These are phyloP conservation scores for Gentiana dahurica DNA, from an alignment of 257 asterid genomes.

Conservation along the genomic window DNA sequence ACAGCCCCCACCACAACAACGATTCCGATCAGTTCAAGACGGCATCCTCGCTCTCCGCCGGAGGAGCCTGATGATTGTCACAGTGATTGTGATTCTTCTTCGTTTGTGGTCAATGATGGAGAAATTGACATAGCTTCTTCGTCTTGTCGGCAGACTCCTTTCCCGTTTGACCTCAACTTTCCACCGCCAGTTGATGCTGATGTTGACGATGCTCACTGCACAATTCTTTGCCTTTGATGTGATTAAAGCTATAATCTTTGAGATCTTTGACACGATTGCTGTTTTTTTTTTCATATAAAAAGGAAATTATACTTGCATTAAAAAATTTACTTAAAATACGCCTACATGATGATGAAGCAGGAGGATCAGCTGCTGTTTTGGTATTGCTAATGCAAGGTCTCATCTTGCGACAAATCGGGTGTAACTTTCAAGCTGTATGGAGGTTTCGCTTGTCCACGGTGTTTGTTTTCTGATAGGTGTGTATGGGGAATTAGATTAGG, in stretches of 20 bases:
- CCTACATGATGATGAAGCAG: too few species aligned
- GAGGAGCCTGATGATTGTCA: constrained; percentile 47
- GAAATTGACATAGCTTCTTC: constrained; percentile 33
- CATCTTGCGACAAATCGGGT: too few species aligned
- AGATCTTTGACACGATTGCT: constrained; percentile 10
- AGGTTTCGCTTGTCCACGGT: constrained; percentile 5
- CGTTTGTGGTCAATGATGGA: constrained; percentile 36
- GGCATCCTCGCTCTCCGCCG: constrained; percentile 57
- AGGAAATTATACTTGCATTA: too few species aligned
- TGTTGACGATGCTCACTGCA: constrained; percentile 26
- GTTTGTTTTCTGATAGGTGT: constrained; percentile 9
- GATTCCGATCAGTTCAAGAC: constrained; percentile 31
- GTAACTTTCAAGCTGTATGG: too few species aligned
- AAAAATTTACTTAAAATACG: too few species aligned
- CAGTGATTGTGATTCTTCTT: constrained; percentile 47
- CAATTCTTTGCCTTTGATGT: constrained; percentile 30
- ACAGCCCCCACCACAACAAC: constrained; percentile 11
- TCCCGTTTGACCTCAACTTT: constrained; percentile 37
- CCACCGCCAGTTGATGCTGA: constrained; percentile 28
- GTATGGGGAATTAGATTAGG: constrained; percentile 8
- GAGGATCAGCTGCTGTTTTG: too few species aligned
- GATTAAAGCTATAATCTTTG: constrained; percentile 5
- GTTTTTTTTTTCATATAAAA: not conserved
- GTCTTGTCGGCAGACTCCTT: constrained; percentile 15
- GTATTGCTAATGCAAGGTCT: too few species aligned